Base-by-base conservation (phyloP, 345 rosid genomes). In the Microthlaspi erraticum region DNA sequence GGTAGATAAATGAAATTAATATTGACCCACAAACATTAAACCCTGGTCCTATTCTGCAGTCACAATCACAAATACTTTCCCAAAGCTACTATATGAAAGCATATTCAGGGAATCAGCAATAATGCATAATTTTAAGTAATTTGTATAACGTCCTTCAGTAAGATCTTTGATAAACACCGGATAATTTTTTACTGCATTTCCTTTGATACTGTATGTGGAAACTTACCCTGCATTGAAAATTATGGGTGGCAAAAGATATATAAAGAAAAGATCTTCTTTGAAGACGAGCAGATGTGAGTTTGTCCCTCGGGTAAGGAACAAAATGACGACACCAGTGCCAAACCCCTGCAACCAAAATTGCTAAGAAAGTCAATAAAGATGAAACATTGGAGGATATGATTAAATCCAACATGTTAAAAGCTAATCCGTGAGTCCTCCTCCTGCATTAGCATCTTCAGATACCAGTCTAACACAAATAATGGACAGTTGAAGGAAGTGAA, bases 161-260 rank as follows among this genome's bases (percentile, higher is more conserved):
- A 66, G 37, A 60, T 32, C 8, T 49, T 20, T 48, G 66, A 5
- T 39, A n/a, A n/a, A n/a, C n/a, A n/a, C n/a, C n/a, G n/a, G n/a
- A n/a, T n/a, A n/a, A 5, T 48, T 38, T 17, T 18, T 18, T 23
- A 50, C 23, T 37, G 51, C 42, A 41, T 18, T 32, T 19, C 16
- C 38, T 29, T 26, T 26, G 13, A 44, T 55, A 17, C 10, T 52
- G 23, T 5, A 17, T 8, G 17, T 7, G 19, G 60, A 56, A 64
- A 69, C 86, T 72, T 77, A 87, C 97, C 96, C 98, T 4, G 96
- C 98, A 64, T 90, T 90, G 72, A 93, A 93, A 76, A 93, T 93
- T 14, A 93, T 93, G 55, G 97, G 93, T 38, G 98, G 98, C 71
- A 93, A 86, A 68, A 90, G 85, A 81, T 86, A 93, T 52, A 83